Base-by-base conservation (phyloP, 164 flowering plant species). In the Liquidambar formosana region DNA sequence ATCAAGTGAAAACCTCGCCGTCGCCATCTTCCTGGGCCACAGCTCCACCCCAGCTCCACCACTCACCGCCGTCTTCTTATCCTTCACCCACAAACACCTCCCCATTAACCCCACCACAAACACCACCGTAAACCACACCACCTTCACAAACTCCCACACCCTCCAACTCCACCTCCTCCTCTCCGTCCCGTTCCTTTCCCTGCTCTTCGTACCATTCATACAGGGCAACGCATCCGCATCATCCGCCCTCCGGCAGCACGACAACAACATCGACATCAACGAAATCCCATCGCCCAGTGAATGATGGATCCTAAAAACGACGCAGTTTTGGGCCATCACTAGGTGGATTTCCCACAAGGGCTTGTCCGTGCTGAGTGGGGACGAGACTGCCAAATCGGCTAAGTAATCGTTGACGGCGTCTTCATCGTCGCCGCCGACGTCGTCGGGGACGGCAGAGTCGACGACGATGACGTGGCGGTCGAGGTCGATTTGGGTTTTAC, bases 11-110 rank as follows among this genome's bases (percentile, higher is more conserved):
- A 90, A 87, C 63, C 65, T 77, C 0, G 93, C 89, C 0, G 91
- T 87, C 10, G 79, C 92, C 46, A 84, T 33, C 72, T 79, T 84
- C 71, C 96, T 81, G 1, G 93, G 96, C 96, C 93, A 90, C 28
- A 87, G 80, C 82, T 90, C 93, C 63, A 90, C 90, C 27, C 93
- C 96, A 0, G 63, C 73, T 0, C 96, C 93, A 23, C 96, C 93
- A 54, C 72, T 73, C 11, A 90, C 65, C 11, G 54, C 71, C 15
- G 85, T 83, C 48, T 73, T 76, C 59, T 19, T 61, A 67, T 87
- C 96, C 44, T 73, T 68, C 38, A 81, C 71, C 84, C 86, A 83
- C 68, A 82, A 56, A 53, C 45, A 1, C 64, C 82, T 77, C 45
- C 75, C 44, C 3, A 72, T 11, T 54, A 88, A 81, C 72, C 80